Percentiles rank a stretch among this genome's conserved stretches.
phyloP scores from a whole-genome alignment of 78 protist genomes.

The Protostelium mycophagum region DNA sequence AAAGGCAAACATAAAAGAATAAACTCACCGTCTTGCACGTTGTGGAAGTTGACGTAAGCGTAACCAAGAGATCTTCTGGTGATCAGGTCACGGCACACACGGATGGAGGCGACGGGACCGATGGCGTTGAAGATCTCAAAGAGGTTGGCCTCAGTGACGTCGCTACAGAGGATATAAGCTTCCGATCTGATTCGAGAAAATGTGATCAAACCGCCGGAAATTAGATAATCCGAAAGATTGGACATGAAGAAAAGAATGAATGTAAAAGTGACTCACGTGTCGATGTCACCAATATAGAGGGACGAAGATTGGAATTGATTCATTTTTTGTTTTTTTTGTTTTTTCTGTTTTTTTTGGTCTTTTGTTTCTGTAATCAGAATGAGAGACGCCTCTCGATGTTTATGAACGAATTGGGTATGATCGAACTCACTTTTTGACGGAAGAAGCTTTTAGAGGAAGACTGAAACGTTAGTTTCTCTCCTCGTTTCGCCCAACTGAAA shows the following conservation, averaged over 20 bases:
- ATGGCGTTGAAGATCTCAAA: constrained; percentile 84
- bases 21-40: constrained; percentile 27
- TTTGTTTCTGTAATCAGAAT: background rate
- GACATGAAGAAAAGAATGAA: no score
- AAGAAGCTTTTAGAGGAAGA: no score
- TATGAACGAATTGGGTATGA: no score
- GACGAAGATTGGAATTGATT: constrained; percentile 22
- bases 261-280: constrained; percentile 28
- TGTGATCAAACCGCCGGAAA: no score
- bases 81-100: constrained; percentile 90
- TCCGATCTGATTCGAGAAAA: no score
- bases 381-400: no score
- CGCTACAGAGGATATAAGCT: constrained; percentile 47
- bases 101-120: constrained; percentile 89
- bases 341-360: background rate
- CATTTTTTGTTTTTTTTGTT: background rate
- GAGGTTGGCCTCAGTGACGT: constrained; percentile 81
- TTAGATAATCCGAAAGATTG: background rate
- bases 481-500: no score
- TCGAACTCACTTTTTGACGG: no score
- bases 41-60: constrained; percentile 95
- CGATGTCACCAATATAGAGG: constrained; percentile 65
- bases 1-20: background rate
- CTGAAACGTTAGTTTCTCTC: no score
- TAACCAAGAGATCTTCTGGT: constrained; percentile 93